Base-by-base conservation (phyloP, 2,329 filamentous ascomycete genomes). In the Calonectria crousiana region DNA sequence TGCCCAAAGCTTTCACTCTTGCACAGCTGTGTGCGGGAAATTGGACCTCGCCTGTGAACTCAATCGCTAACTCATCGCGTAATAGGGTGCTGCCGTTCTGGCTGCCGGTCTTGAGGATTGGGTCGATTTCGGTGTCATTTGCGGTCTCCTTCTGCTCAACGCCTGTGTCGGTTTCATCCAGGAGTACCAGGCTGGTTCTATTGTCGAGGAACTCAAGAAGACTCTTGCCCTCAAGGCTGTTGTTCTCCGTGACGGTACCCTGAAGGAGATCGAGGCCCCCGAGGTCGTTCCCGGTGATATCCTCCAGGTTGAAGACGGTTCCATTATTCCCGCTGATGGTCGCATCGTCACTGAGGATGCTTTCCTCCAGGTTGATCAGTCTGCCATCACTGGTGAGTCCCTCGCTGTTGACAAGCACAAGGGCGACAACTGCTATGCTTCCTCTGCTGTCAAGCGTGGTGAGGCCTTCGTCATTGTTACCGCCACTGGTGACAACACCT, bases 71-170 rank as follows among this genome's bases (percentile, higher is more conserved):
- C 82, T 62, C 32, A 67, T 52, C 68, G 64, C 69, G 44, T 62
- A 64, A 58, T 76, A 93, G 91, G 90, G 92, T 85, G 94, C 95
- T 75, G 94, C 94, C 79, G 89, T 96, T 82, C 90, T 97, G 73
- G 95, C 95, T 83, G 94, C 93, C 75, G 94, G 94, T 92, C 91
- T 98, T 52, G 86, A 94, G 85, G 94, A 97, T 82, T 98, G 95
- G 95, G 94, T 98, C 77, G 95, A 98, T 88, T 96, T 98, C 82
- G 95, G 95, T 89, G 95, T 98, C 82, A 98, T 98, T 79, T 95
- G 93, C 85, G 95, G 88, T 82, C 89, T 97, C 66, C 90, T 98
- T 13, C 84, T 97, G 78, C 93, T 98, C 77, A 98, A 98, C 87
- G 95, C 95, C 52, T 88, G 87, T 77, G 95, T 98, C 77, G 95